Percentiles rank a stretch among this genome's conserved stretches.
Evolutionary conservation across 1,284 basidiomycete genomes (phyloP).

Genomic region (Microbotryum lychnidis-dioicae): DNA sequence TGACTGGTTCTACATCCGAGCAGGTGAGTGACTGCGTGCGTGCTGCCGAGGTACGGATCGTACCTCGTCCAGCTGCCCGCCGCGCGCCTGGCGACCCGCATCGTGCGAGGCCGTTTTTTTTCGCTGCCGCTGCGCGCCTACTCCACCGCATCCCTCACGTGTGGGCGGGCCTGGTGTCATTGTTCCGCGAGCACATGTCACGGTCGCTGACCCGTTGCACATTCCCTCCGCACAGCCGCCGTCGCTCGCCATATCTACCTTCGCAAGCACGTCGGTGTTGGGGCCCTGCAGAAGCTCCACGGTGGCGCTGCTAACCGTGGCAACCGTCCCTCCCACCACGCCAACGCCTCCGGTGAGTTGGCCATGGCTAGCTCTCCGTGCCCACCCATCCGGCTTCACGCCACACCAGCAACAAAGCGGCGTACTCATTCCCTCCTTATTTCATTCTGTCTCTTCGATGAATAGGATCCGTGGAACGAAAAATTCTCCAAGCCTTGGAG

Average conservation of each 20-base stretch:
- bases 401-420: too few species aligned
- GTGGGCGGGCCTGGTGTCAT: slow-evolving; percentile 5
- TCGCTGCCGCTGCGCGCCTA: neutral
- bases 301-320: slow-evolving; percentile 92
- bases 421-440: too few species aligned
- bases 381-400: neutral
- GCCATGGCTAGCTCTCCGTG: neutral
- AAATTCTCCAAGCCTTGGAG: slow-evolving; percentile 88
- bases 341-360: slow-evolving; percentile 58
- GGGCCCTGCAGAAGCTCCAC: slow-evolving; percentile 92
- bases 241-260: slow-evolving; percentile 99
- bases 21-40: slow-evolving; percentile 54
- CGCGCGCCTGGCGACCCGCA: slow-evolving; percentile 2
- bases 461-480: slow-evolving; percentile 34
- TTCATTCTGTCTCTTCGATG: too few species aligned
- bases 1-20: slow-evolving; percentile 98
- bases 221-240: slow-evolving; percentile 56
- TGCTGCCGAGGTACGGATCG: neutral
- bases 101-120: neutral
- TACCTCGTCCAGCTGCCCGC: neutral
- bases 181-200: slow-evolving; percentile 2
- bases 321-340: slow-evolving; percentile 91
- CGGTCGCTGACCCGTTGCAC: slow-evolving; percentile 10
- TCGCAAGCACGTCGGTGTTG: slow-evolving; percentile 96
- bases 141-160: slow-evolving; percentile 11